phyloP scores from a whole-genome alignment of 495 filamentous ascomycete species.

The Aspergillus baeticus region DNA sequence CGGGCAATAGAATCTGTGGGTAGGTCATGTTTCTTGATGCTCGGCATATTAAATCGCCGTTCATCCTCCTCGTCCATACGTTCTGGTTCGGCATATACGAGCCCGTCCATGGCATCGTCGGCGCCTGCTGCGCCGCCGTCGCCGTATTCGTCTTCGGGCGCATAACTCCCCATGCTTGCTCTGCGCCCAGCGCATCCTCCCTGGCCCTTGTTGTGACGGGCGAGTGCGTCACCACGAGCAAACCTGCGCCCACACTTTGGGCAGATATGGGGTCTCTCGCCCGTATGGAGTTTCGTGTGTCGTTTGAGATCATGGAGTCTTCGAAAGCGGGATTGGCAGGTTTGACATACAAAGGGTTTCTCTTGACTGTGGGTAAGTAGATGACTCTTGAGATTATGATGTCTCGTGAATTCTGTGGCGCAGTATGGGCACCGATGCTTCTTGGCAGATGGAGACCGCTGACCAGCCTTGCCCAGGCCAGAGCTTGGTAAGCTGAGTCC shows the following conservation, averaged over 20 bases:
- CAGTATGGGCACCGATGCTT: conserved; percentile 97
- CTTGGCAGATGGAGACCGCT: conserved; percentile 73
- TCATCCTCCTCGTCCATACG: conserved; percentile 68
- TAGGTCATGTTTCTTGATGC: conserved; percentile 68
- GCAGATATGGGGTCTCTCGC: conserved; percentile 92
- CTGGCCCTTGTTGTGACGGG: conserved; percentile 92
- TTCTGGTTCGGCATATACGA: conserved; percentile 63
- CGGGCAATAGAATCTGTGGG: conserved; percentile 35
- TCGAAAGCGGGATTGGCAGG: conserved; percentile 86
- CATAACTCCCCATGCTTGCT: conserved; percentile 83
- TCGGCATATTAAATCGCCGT: conserved; percentile 60
- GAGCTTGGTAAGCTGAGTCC: conserved; percentile 77
- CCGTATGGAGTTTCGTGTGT: conserved; percentile 94
- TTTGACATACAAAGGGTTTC: conserved; percentile 90
- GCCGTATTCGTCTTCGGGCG: conserved; percentile 71
- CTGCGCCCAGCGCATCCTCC: conserved; percentile 92
- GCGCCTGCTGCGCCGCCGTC: conserved; percentile 49
- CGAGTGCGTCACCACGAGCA: conserved; percentile 91
- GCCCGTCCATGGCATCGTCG: conserved; percentile 75
- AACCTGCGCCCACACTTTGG: conserved; percentile 92
- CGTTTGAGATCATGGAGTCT: conserved; percentile 94
- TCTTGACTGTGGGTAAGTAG: conserved; percentile 97
- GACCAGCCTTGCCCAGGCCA: conserved; percentile 57
- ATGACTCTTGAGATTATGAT: conserved; percentile 99
- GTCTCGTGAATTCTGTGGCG: conserved; percentile 91